Evolutionary conservation across 495 filamentous ascomycete species (phyloP), one percentile per base, ranked within the genome.

Genomic region (Aspergillus homomorphus): DNA sequence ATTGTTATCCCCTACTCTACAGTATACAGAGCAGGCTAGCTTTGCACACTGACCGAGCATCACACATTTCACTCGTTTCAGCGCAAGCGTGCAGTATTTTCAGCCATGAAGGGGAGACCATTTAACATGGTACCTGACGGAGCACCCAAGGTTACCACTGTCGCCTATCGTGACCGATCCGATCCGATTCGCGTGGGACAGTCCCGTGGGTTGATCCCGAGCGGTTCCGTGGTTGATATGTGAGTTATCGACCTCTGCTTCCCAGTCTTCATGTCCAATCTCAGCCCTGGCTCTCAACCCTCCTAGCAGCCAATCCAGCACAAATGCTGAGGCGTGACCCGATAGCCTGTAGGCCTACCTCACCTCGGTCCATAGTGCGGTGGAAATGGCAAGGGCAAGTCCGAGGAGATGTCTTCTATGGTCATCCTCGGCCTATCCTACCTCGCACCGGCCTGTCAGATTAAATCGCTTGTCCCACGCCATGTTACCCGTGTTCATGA

Each of bases 141-240:
- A 44, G 48, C 30, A 26, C 33, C 53, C 48, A 60, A 46, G 46
- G 54, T 30, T 49, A 49, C 51, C 46, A 45, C 63, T 51, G 55
- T 58, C 42, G 48, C 33, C 57, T 54, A 62, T 58, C 57, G 55
- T 58, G 21, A 51, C 24, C 57, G 57, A 66, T 60, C 63, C 60
- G 63, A 61, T 59, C 62, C 63, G 60, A 50, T 49, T 46, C 63
- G 57, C 46, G 63, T 58, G 60, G 50, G 54, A 45, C 52, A 44
- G 41, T 57, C 51, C 64, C 64, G 62, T 63, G 64, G 64, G 24
- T 63, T 53, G 38, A 9, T 41, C 46, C 64, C 64, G 61, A 58
- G 4, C 19, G 58, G 53, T 59, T 61, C 64, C 64, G 60, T 56
- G 14, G 22, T 18, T 45, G 19, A 46, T 20, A 14, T 22, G 3